Evolutionary conservation across 768 basidiomycete genomes (phyloP).

Genomic region (Nidularia sp.): DNA sequence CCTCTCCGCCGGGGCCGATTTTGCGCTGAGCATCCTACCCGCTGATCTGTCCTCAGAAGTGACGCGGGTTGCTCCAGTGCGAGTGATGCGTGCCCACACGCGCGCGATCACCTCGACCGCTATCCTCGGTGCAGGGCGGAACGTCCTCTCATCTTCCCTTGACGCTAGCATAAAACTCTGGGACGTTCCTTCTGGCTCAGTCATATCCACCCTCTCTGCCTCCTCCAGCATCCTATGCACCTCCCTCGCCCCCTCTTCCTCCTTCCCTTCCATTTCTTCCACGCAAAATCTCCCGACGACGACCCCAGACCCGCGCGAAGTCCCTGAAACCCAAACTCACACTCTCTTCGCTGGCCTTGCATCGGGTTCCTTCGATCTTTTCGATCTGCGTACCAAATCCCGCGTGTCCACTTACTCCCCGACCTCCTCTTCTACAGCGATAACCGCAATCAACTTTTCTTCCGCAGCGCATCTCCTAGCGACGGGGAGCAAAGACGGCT

Average conservation of each 20-base stretch:
- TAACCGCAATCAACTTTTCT: constrained; percentile 45
- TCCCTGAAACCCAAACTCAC: constrained; percentile 41
- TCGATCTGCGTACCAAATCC: constrained; percentile 47
- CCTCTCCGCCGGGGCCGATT: constrained; percentile 66
- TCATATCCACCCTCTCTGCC: constrained; percentile 40
- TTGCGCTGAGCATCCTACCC: constrained; percentile 61
- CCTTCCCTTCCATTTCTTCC: not conserved
- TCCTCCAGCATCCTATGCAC: constrained; percentile 41
- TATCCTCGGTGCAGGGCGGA: constrained; percentile 64
- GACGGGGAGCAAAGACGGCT: constrained; percentile 53
- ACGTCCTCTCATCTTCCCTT: constrained; percentile 61
- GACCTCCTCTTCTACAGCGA: constrained; percentile 11
- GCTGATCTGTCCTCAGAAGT: constrained; percentile 36
- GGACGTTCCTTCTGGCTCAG: constrained; percentile 58
- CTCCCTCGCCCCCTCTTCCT: constrained; percentile 33
- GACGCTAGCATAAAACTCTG: constrained; percentile 71
- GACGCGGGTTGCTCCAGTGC: constrained; percentile 43
- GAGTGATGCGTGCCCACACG: constrained; percentile 63
- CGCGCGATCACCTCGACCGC: constrained; percentile 58
- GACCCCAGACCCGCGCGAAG: constrained; percentile 30
- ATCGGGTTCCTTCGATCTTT: constrained; percentile 49
- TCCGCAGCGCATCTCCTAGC: constrained; percentile 39
- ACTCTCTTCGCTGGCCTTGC: constrained; percentile 51
- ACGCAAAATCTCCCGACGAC: not conserved
- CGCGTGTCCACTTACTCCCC: constrained; percentile 22